Conservation (phyloP, 352 stramenopile species). For the Thraustochytrium striatum region DNA sequence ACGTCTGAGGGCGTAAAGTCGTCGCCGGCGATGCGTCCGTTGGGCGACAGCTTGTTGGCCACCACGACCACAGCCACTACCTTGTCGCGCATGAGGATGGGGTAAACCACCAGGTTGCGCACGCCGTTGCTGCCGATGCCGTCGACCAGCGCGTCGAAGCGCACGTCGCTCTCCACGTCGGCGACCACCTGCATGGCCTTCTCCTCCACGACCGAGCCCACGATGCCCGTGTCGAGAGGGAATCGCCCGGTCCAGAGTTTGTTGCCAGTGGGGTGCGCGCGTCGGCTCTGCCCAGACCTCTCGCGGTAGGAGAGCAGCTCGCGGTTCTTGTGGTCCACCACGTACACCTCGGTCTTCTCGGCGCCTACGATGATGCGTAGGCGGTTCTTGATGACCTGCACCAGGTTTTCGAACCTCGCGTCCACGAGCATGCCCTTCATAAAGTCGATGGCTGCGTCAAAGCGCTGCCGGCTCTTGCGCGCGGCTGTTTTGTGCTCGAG, state of each 20-base stretch:
- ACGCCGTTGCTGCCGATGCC: constrained; percentile 29
- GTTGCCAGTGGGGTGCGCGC: constrained; percentile 5
- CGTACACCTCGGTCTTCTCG: constrained; percentile 25
- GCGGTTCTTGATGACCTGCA: constrained; percentile 22
- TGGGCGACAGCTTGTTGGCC: constrained; percentile 33
- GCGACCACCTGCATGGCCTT: constrained; percentile 35
- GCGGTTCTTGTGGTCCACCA: constrained; percentile 6
- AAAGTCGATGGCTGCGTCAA: constrained; percentile 44
- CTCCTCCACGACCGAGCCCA: constrained; percentile 21
- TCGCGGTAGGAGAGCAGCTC: constrained; percentile 25
- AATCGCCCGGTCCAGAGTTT: constrained; percentile 34
- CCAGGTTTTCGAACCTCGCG: constrained; percentile 27
- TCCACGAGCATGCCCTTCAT: constrained; percentile 41
- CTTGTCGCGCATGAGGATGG: constrained; percentile 40
- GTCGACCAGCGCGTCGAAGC: constrained; percentile 37
- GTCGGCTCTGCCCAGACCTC: not conserved
- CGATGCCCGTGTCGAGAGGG: constrained; percentile 31
- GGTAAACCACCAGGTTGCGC: constrained; percentile 23
- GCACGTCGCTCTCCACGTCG: constrained; percentile 33
- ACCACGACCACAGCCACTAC: constrained; percentile 28
- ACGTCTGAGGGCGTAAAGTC: constrained; percentile 9
- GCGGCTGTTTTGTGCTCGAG: constrained; percentile 11
- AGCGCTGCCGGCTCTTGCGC: constrained; percentile 23
- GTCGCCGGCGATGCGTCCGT: constrained; percentile 25
- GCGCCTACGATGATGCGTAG: constrained; percentile 40